Evolutionary conservation across 2,329 filamentous ascomycete species (phyloP), one percentile per base, ranked within the genome.

Genomic region (Alternaria incomplexa): DNA sequence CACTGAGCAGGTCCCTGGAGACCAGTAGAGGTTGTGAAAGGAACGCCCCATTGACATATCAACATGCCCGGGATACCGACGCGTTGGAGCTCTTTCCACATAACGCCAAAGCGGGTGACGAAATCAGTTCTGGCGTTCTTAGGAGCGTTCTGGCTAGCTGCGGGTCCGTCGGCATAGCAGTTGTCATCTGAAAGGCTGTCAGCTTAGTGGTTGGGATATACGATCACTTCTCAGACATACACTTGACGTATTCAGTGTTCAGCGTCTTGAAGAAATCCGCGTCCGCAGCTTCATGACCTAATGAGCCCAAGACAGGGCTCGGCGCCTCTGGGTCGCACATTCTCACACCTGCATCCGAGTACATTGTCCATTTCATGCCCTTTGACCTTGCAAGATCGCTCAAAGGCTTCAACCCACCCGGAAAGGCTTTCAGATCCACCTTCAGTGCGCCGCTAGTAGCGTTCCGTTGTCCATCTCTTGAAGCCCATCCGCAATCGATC

Each of bases 351-450:
- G 68, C 68, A 54, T 71, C 68, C 10, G 67, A 70, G 44, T 71
- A 71, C 68, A 71, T 71, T 5, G 68, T 65, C 67, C 68, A 70
- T 45, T 71, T 71, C 68, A 71, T 71, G 9, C 67, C 68, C 43
- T 71, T 71, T n/a, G 57, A 65, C 15, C 68, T 66, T 36, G 68
- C 67, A 20, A 68, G 58, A 22, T 70, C 68, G 28, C 65, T 68
- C 51, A 71, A 17, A 7, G 68, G 67, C 11, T 68, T 66, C 11
- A 71, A 46, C 6, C 68, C 68, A 32, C 62, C 62, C 1, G 67
- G 68, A 4, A 71, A 71, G 0, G 65, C 68, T 0, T 61, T 62
- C 3, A 58, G 20, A 12, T 71, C 62, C 13, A 68, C 46, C 30
- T 66, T 64, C 20, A 71, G 32, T 13, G 68, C 68, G 2, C 68